These are phyloP conservation scores for Candida manassasensis DNA, from an alignment of 805 yeast genomes.

Conservation along the genomic window DNA sequence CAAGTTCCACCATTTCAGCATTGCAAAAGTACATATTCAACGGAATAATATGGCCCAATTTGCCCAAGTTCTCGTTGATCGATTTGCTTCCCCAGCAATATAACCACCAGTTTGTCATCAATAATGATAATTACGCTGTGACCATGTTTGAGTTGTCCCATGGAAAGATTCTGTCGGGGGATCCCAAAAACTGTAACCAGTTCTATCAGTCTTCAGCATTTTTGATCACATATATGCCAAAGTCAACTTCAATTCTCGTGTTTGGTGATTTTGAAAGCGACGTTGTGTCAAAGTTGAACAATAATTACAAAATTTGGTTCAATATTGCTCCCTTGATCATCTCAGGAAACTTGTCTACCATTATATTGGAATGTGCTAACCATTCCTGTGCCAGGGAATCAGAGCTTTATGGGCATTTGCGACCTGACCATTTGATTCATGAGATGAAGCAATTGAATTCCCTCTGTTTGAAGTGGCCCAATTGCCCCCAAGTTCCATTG, in stretches of 20 bases:
- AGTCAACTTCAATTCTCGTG: conserved; percentile 43
- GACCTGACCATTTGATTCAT: conserved; percentile 56
- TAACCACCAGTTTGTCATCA: conserved; percentile 11
- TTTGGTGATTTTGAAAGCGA: conserved; percentile 89
- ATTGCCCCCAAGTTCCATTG: conserved; percentile 28
- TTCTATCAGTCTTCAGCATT: conserved; percentile 54
- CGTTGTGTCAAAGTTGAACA: conserved; percentile 32
- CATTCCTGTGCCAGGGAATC: conserved; percentile 35
- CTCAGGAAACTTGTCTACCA: conserved; percentile 38
- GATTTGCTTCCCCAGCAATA: conserved; percentile 15
- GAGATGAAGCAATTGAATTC: conserved; percentile 42
- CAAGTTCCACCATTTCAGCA: conserved; percentile 46
- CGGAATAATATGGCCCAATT: conserved; percentile 76
- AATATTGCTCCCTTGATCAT: conserved; percentile 44
- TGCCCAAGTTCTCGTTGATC: conserved; percentile 32
- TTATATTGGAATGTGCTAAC: conserved; percentile 75
- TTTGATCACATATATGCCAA: conserved; percentile 38
- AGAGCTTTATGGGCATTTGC: conserved; percentile 73
- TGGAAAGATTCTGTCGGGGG: conserved; percentile 16
- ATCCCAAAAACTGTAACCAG: conserved; percentile 3
- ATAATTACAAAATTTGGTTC: conserved; percentile 51
- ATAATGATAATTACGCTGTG: conserved; percentile 19
- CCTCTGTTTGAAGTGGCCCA: conserved; percentile 12
- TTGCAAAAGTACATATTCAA: conserved; percentile 61
- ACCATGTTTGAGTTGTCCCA: conserved; percentile 32